A percentile compares a stretch with the other conserved stretches of the same genome.
These are phyloP conservation scores for Eucalyptus camaldulensis DNA, from an alignment of 345 rosid species.

Conservation along the genomic window DNA sequence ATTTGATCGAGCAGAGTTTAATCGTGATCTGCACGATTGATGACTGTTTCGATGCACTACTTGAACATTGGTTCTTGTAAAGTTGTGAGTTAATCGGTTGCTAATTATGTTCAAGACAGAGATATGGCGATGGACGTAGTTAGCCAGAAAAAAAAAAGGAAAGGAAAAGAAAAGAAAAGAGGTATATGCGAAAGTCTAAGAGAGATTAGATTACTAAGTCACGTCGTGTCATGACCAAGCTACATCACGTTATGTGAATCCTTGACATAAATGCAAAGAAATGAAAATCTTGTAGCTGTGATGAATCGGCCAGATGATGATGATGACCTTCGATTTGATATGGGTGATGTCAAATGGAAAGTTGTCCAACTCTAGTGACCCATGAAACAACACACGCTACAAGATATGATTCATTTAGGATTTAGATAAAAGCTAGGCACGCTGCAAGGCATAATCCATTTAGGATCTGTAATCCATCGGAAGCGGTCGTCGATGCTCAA, in stretches of 20 bases:
- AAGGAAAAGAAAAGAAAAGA: neutral
- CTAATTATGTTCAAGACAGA: neutral
- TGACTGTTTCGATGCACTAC: neutral
- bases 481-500: fast-evolving
- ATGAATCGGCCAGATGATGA: neutral
- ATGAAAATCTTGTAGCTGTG: neutral
- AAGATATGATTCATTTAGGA: neutral
- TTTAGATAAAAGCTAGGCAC: neutral
- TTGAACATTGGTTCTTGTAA: fast-evolving
- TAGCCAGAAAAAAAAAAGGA: neutral
- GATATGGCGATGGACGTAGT: neutral
- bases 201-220: neutral
- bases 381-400: neutral
- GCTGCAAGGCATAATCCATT: neutral
- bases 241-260: neutral
- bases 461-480: neutral
- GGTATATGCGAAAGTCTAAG: neutral
- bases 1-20: neutral
- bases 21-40: neutral
- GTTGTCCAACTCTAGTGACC: neutral
- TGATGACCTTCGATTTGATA: neutral
- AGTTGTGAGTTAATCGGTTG: neutral
- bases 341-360: neutral
- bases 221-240: neutral
- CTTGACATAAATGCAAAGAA: neutral